Conservation (phyloP, 1,284 basidiomycete species). For the Entoloma clypeatum region DNA sequence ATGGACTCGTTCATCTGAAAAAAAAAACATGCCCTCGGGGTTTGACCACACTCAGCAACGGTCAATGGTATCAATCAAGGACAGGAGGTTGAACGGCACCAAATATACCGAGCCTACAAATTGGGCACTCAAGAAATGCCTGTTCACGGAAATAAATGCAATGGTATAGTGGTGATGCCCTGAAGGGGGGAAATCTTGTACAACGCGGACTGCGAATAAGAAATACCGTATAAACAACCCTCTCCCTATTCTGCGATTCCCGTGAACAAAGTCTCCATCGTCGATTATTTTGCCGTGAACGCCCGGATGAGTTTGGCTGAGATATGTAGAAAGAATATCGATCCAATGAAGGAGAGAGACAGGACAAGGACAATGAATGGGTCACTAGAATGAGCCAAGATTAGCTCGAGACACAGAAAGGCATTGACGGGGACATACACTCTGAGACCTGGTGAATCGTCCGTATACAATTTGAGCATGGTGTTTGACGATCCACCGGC, state of each 20-base stretch:
- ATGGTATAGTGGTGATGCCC: too few species aligned
- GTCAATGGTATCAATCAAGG: too few species aligned
- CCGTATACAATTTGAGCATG: constrained; percentile 98
- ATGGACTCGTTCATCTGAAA: too few species aligned
- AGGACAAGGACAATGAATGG: constrained; percentile 97
- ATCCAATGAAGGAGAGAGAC: constrained; percentile 96
- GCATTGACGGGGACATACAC: constrained; percentile 65
- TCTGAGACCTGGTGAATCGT: constrained; percentile 93
- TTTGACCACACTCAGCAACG: too few species aligned
- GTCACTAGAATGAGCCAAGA: constrained; percentile 54
- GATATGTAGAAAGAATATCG: constrained; percentile 99
- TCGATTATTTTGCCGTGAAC: constrained; percentile 77
- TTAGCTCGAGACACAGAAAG: constrained; percentile 4
- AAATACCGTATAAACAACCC: constrained; percentile 26
- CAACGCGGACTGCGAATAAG: constrained; percentile 25
- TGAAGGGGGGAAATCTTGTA: constrained; percentile 27
- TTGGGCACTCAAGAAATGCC: not conserved
- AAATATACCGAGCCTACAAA: not conserved
- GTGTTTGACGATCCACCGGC: constrained; percentile 96
- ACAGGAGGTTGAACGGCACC: too few species aligned
- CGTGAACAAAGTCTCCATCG: constrained; percentile 2
- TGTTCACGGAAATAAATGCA: constrained; percentile 12
- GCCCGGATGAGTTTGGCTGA: constrained; percentile 91
- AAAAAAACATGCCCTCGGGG: too few species aligned
- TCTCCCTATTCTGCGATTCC: constrained; percentile 16